phyloP scores from a whole-genome alignment of 2,329 filamentous ascomycete genomes.

The Dissoconium aciculare region DNA sequence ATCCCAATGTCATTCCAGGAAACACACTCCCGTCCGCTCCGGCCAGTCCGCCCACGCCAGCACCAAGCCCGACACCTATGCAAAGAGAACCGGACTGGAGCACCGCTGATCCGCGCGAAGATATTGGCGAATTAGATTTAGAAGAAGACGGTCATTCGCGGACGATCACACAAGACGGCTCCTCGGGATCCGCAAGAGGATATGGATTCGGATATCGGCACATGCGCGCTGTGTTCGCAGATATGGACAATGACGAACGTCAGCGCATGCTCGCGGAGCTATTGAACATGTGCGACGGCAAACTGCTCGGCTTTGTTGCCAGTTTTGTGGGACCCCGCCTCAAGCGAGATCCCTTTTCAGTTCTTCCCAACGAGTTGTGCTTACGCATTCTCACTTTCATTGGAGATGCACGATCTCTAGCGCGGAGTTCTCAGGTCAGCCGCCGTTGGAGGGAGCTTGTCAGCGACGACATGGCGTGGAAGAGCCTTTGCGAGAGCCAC shows the following conservation, averaged over 20 bases:
- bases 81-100: slow-evolving; percentile 58
- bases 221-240: slow-evolving; percentile 64
- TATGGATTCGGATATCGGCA: slow-evolving; percentile 43
- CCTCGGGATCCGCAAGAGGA: slow-evolving; percentile 13
- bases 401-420: slow-evolving; percentile 87
- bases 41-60: slow-evolving; percentile 51
- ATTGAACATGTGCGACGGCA: slow-evolving; percentile 85
- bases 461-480: slow-evolving; percentile 96
- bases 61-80: slow-evolving; percentile 49
- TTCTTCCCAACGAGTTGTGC: slow-evolving; percentile 83
- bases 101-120: slow-evolving; percentile 63
- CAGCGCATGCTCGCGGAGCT: slow-evolving; percentile 75
- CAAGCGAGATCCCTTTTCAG: slow-evolving; percentile 91
- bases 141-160: slow-evolving; percentile 14
- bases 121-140: slow-evolving; percentile 43
- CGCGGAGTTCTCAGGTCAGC: slow-evolving; percentile 90
- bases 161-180: slow-evolving; percentile 13
- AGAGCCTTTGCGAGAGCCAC: slow-evolving; percentile 89
- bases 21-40: slow-evolving; percentile 50
- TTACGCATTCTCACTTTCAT: slow-evolving; percentile 90
- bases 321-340: slow-evolving; percentile 87
- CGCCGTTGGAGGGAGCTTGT: slow-evolving; percentile 83
- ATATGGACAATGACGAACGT: slow-evolving; percentile 59
- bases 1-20: slow-evolving; percentile 37
- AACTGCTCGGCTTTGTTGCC: slow-evolving; percentile 88